Evolutionary conservation across 208 protist species (phyloP).

Genomic region (Leishmania amazonensis): DNA sequence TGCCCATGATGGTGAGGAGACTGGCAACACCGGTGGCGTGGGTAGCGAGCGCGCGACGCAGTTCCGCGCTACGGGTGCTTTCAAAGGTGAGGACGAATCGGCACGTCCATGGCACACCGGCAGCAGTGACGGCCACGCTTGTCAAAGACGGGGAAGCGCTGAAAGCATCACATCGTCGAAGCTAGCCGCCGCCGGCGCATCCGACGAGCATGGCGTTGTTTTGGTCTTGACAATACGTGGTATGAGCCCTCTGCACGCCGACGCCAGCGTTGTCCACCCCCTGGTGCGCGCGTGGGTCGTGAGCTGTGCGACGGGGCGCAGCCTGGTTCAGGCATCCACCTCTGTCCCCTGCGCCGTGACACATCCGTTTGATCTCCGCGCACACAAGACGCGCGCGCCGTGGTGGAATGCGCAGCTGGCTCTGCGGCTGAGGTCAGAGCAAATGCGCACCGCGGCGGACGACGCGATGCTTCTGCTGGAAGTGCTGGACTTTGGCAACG

Average conservation of each 20-base stretch:
- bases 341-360: conserved; percentile 58
- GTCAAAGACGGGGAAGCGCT: not conserved
- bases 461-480: conserved; percentile 76
- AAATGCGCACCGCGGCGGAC: conserved; percentile 12
- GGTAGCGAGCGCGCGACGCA: conserved; percentile 2
- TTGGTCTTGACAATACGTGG: conserved; percentile 60
- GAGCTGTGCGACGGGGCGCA: conserved; percentile 58
- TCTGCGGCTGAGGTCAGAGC: conserved; percentile 35
- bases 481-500: conserved; percentile 73
- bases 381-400: conserved; percentile 55
- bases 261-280: conserved; percentile 68
- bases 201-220: not conserved
- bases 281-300: conserved; percentile 87
- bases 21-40: not conserved
- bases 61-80: conserved; percentile 34
- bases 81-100: conserved; percentile 16
- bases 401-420: conserved; percentile 74
- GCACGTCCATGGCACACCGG: not conserved
- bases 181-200: not conserved
- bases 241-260: conserved; percentile 77
- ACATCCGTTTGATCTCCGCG: conserved; percentile 76
- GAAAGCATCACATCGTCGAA: not conserved
- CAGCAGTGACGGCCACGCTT: not conserved
- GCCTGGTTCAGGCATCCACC: conserved; percentile 30
- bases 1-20: not conserved